Evolutionary conservation across 805 yeast genomes (phyloP).

Genomic region (Tetrapisispora pingtungensis): DNA sequence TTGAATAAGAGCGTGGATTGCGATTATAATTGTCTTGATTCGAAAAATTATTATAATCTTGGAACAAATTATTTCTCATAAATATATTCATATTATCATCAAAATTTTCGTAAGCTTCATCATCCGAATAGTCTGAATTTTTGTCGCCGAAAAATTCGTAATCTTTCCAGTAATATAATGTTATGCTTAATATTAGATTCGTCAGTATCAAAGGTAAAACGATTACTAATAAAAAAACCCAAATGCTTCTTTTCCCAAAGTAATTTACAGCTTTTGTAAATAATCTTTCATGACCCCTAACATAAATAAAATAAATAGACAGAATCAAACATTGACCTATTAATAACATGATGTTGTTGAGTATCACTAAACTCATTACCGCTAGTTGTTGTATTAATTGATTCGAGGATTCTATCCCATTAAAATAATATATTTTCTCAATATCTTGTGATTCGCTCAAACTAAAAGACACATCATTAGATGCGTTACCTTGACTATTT

Average conservation of each 20-base stretch:
- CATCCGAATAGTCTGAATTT: neutral
- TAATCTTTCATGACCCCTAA: slow-evolving; percentile 21
- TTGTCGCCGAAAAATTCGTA: slow-evolving; percentile 4
- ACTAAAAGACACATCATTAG: neutral
- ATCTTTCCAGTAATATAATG: slow-evolving; percentile 21
- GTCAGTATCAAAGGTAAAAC: slow-evolving; percentile 26
- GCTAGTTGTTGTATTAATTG: slow-evolving; percentile 8
- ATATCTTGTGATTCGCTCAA: neutral
- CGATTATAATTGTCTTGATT: neutral
- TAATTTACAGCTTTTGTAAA: slow-evolving; percentile 26
- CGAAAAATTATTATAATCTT: neutral
- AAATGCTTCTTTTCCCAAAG: slow-evolving; percentile 28
- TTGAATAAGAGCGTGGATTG: neutral
- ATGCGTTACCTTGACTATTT: neutral
- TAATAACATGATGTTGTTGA: slow-evolving; percentile 13
- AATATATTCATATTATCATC: no score
- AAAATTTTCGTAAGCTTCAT: neutral
- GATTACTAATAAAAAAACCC: slow-evolving; percentile 22
- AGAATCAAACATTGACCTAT: slow-evolving; percentile 30
- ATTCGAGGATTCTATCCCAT: neutral
- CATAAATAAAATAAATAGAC: slow-evolving; percentile 32
- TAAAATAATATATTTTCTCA: neutral
- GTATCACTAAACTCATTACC: slow-evolving; percentile 8
- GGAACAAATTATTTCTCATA: neutral
- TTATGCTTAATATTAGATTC: slow-evolving; percentile 13